Percentiles rank a stretch among this genome's conserved stretches.
These are phyloP conservation scores for Rhizopogon salebrosus DNA, from an alignment of 768 basidiomycete species.

Conservation along the genomic window DNA sequence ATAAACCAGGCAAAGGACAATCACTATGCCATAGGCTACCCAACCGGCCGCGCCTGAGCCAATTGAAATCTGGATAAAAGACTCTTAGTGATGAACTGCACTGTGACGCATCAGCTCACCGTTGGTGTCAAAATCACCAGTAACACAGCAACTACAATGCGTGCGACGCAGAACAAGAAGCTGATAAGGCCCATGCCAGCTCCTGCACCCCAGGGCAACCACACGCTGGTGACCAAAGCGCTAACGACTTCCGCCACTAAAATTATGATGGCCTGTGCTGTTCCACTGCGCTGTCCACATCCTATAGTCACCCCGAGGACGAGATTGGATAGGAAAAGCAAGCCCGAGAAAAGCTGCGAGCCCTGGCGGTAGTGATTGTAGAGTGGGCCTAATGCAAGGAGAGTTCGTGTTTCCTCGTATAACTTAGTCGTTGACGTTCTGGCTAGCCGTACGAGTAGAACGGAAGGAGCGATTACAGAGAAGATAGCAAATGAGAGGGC, in stretches of 20 bases:
- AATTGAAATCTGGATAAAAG: slow-evolving; percentile 65
- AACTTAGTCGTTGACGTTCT: slow-evolving; percentile 82
- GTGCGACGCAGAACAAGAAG: slow-evolving; percentile 86
- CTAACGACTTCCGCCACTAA: slow-evolving; percentile 84
- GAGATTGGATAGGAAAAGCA: slow-evolving; percentile 79
- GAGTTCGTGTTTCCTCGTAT: slow-evolving; percentile 90
- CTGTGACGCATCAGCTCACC: slow-evolving; percentile 41
- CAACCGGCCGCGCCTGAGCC: slow-evolving; percentile 79
- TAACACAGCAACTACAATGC: slow-evolving; percentile 86
- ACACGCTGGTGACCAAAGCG: slow-evolving; percentile 85
- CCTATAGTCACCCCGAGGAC: slow-evolving; percentile 83
- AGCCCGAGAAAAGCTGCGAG: slow-evolving; percentile 80
- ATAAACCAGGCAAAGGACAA: slow-evolving; percentile 79
- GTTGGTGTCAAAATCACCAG: slow-evolving; percentile 86
- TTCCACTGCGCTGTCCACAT: slow-evolving; percentile 85
- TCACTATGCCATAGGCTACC: slow-evolving; percentile 90
- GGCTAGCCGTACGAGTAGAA: slow-evolving; percentile 73
- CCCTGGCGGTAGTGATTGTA: slow-evolving; percentile 94
- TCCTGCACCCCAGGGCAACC: slow-evolving; percentile 95
- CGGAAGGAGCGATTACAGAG: slow-evolving; percentile 70
- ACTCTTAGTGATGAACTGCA: slow-evolving; percentile 8
- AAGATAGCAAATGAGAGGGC: slow-evolving; percentile 76
- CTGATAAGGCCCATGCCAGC: slow-evolving; percentile 96
- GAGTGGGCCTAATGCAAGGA: slow-evolving; percentile 84
- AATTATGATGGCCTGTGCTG: slow-evolving; percentile 86